Conservation (phyloP, 306 rosid genomes). For the Prinsepia uniflora region DNA sequence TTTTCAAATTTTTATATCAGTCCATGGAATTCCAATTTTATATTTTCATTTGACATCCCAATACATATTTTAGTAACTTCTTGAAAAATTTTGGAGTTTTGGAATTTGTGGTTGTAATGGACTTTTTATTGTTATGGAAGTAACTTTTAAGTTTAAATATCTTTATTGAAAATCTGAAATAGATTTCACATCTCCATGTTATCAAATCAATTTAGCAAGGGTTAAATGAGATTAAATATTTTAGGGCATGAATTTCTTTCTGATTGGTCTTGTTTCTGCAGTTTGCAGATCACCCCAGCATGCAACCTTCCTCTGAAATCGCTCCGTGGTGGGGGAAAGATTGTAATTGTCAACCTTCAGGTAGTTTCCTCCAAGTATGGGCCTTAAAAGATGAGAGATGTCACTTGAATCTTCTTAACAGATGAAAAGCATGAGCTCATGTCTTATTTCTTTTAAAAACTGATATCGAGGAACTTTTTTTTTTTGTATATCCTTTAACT, state of each 20-base stretch:
- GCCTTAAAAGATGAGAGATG: background rate
- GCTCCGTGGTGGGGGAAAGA: constrained; percentile 92
- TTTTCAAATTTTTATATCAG: background rate
- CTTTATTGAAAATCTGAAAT: background rate
- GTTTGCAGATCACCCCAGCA: constrained; percentile 98
- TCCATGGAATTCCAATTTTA: background rate
- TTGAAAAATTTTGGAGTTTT: background rate
- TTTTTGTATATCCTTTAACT: background rate
- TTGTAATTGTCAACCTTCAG: constrained; percentile 95
- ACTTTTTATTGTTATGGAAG: background rate
- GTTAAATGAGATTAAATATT: background rate
- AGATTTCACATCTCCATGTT: background rate
- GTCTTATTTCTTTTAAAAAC: background rate
- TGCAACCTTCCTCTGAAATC: constrained; percentile 95
- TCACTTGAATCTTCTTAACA: background rate
- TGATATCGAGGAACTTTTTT: background rate
- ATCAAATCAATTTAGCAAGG: background rate
- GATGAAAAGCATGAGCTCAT: background rate
- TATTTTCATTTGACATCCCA: constrained; percentile 1
- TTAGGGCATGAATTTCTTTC: constrained; percentile 1
- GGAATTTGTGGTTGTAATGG: background rate
- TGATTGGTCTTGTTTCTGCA: constrained; percentile 34
- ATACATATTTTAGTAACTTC: background rate
- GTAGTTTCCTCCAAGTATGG: constrained; percentile 29
- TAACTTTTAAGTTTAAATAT: background rate